phyloP scores from a whole-genome alignment of 257 asterid genomes.

The Scutellaria baicalensis region DNA sequence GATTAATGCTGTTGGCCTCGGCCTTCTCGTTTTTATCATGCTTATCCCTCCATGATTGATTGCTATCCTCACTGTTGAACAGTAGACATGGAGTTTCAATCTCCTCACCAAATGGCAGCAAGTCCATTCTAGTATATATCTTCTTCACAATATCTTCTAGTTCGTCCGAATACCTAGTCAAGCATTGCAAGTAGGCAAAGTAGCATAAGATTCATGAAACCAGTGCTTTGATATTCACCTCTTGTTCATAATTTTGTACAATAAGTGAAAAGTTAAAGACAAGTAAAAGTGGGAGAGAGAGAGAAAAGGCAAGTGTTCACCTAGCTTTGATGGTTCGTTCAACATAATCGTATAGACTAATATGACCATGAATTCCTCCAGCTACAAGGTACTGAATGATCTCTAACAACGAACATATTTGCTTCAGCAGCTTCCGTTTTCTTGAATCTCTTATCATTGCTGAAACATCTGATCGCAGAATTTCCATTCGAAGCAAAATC shows the following conservation, averaged over 20 bases:
- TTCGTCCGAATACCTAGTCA: conserved; percentile 49
- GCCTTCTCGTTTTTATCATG: conserved; percentile 42
- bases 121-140: conserved; percentile 64
- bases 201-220: not conserved
- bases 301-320: conserved; percentile 27
- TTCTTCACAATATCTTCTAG: conserved; percentile 54
- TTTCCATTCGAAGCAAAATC: conserved; percentile 92
- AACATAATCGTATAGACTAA: conserved; percentile 73
- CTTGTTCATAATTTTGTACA: not conserved
- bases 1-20: conserved; percentile 33
- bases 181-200: not conserved
- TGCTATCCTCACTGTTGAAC: conserved; percentile 88
- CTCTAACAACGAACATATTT: conserved; percentile 81
- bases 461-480: conserved; percentile 47
- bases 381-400: conserved; percentile 81
- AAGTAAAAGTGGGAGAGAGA: not conserved
- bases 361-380: conserved; percentile 84
- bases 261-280: not conserved
- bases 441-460: conserved; percentile 43
- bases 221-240: not conserved
- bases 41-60: conserved; percentile 70
- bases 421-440: conserved; percentile 66
- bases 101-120: conserved; percentile 86
- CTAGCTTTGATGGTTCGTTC: conserved; percentile 74
- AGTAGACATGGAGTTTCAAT: conserved; percentile 53